Conservation (phyloP, 768 basidiomycete genomes). For the Rhodotorula diobovata region DNA sequence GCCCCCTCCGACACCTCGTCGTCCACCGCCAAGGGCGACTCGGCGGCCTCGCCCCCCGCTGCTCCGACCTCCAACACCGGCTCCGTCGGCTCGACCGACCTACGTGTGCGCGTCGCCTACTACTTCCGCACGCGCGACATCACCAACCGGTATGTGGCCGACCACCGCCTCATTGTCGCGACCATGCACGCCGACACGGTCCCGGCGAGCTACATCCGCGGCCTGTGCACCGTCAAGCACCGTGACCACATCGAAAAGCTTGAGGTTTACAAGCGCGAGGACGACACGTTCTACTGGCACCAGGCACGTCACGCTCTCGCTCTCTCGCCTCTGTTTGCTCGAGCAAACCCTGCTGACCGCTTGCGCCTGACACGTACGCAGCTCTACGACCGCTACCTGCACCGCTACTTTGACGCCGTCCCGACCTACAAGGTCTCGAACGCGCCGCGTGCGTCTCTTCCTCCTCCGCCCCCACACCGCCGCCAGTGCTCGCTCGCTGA, state of each 20-base stretch:
- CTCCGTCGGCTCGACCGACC: constrained; percentile 38
- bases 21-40: neutral
- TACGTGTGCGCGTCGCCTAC: constrained; percentile 81
- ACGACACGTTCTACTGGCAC: constrained; percentile 94
- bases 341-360: neutral
- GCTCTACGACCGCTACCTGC: constrained; percentile 95
- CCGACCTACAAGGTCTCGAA: constrained; percentile 80
- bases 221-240: constrained; percentile 88
- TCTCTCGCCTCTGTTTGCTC: neutral
- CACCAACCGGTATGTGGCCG: constrained; percentile 72
- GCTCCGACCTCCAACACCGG: constrained; percentile 54
- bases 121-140: constrained; percentile 97
- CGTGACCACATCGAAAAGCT: constrained; percentile 75
- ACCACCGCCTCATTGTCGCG: constrained; percentile 85
- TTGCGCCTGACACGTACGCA: too few relatives aligned
- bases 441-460: constrained; percentile 57
- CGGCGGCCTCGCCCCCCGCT: neutral
- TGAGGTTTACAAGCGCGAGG: constrained; percentile 85
- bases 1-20: neutral
- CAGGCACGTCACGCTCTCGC: constrained; percentile 48
- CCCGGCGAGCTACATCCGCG: constrained; percentile 87
- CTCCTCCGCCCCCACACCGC: constrained; percentile 1
- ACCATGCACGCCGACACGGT: constrained; percentile 95
- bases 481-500: neutral
- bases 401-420: constrained; percentile 95